Evolutionary conservation across 2,329 filamentous ascomycete genomes (phyloP).

Genomic region (Boeremia lycopersici): DNA sequence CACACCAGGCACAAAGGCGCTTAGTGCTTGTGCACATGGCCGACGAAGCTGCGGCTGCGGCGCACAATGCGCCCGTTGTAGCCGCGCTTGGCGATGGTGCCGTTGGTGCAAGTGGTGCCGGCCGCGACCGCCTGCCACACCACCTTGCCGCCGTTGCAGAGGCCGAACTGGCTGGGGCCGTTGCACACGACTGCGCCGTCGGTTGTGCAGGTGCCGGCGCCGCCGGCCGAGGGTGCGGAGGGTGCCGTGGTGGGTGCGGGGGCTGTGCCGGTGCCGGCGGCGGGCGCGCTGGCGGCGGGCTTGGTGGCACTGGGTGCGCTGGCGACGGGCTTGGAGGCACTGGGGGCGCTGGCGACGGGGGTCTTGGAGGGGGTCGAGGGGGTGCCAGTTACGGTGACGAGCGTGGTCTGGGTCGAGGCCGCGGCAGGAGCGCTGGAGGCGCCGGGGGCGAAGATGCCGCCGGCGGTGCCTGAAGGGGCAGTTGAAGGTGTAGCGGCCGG

Average conservation of each 20-base stretch:
- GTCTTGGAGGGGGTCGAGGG: slow-evolving; percentile 19
- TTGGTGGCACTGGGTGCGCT: background rate
- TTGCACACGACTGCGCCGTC: slow-evolving; percentile 51
- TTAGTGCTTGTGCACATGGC: slow-evolving; percentile 17
- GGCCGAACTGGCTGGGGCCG: slow-evolving; percentile 48
- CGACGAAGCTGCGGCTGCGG: slow-evolving; percentile 19
- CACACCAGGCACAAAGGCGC: too few species aligned
- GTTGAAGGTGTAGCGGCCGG: slow-evolving; percentile 5
- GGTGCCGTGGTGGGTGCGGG: slow-evolving; percentile 15
- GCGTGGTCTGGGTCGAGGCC: slow-evolving; percentile 36
- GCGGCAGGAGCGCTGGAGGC: slow-evolving; percentile 30
- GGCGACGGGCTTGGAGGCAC: slow-evolving; percentile 2
- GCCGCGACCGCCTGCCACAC: slow-evolving; percentile 51
- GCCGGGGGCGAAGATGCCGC: slow-evolving; percentile 42
- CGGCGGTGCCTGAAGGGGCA: slow-evolving; percentile 27
- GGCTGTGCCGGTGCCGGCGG: slow-evolving; percentile 17
- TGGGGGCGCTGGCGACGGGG: background rate
- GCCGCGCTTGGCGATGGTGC: slow-evolving; percentile 45
- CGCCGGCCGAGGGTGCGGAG: background rate
- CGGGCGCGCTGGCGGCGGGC: slow-evolving; percentile 3
- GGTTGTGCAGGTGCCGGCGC: slow-evolving; percentile 27
- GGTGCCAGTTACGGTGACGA: slow-evolving; percentile 35
- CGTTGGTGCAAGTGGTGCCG: slow-evolving; percentile 53
- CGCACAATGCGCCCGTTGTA: slow-evolving; percentile 41
- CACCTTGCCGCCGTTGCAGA: slow-evolving; percentile 52